Base-by-base conservation (phyloP, 2,329 filamentous ascomycete genomes). In the Aspergillus neoniger region DNA sequence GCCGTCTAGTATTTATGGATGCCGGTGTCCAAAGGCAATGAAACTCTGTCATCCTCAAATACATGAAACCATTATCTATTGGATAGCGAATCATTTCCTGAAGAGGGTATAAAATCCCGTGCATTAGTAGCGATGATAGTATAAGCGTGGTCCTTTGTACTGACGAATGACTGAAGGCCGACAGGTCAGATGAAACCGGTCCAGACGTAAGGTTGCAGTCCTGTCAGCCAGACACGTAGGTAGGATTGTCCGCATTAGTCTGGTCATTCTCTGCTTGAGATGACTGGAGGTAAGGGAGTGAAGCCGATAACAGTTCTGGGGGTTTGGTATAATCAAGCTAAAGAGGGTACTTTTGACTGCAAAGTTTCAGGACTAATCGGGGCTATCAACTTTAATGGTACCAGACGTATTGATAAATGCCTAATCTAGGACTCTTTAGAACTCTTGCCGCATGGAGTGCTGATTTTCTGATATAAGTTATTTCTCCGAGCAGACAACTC, bases 21-120 rank as follows among this genome's bases (percentile, higher is more conserved):
- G 12, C 63, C 57, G 63, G 63, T 65, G 36, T 36, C 43, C 14
- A 36, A 39, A 44, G 17, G 9, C 50, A 36, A 51, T 63, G 21
- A 48, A 25, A 25, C 36, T 52, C 41, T 30, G n/a, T 49, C 36
- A 36, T 38, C 54, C 19, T n/a, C 14, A 17, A 39, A 23, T 21
- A 28, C 30, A 21, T 50, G 10, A 39, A 36, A 50, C 17, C 44
- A 43, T 23, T 55, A 56, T 50, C 58, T 49, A 66, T 68, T 67
- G 63, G 65, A 54, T 51, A 52, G 72, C 64, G 63, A 72, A 70
- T 69, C 50, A 61, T 72, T 74, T 68, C 72, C 72, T 64, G 66
- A 73, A 70, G 25, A 47, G 65, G 72, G 67, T 72, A 73, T 70
- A 51, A 23, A 63, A 65, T 74, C 72, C 72, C 67, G 64, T 21